Percentiles rank a stretch among this genome's conserved stretches.
phyloP scores from a whole-genome alignment of 305 asterid genomes.

The Petunia hybrid region DNA sequence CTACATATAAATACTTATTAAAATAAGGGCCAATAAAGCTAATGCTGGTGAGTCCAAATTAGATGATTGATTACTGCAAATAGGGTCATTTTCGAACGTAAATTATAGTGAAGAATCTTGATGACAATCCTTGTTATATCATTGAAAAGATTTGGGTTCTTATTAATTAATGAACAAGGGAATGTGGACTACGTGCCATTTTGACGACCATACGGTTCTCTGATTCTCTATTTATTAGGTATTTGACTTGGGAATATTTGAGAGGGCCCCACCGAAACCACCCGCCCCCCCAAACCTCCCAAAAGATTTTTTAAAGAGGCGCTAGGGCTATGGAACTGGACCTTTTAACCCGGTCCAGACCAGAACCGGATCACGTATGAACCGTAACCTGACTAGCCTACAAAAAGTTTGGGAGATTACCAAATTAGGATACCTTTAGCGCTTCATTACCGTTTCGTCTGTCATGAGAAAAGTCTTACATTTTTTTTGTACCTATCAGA shows the following conservation, averaged over 20 bases:
- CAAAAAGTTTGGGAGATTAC: too few relatives aligned
- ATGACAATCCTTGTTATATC: neutral
- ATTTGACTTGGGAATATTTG: neutral
- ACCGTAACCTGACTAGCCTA: too few relatives aligned
- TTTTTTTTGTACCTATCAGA: too few relatives aligned
- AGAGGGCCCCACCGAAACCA: neutral
- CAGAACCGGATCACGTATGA: too few relatives aligned
- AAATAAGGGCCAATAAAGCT: neutral
- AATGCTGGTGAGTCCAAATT: neutral
- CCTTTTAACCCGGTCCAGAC: too few relatives aligned
- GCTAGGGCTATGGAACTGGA: too few relatives aligned
- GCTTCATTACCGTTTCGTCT: too few relatives aligned
- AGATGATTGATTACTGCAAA: slow-evolving; percentile 13
- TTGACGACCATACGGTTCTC: neutral
- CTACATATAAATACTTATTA: too few relatives aligned
- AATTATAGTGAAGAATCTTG: slow-evolving; percentile 14
- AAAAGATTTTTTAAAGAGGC: too few relatives aligned
- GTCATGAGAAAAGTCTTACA: too few relatives aligned
- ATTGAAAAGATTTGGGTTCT: neutral
- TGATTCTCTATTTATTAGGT: too few relatives aligned
- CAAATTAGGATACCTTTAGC: too few relatives aligned
- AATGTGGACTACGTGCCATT: neutral
- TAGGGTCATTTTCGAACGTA: slow-evolving; percentile 6
- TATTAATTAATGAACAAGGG: neutral
- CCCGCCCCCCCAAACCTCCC: neutral